A percentile compares a stretch with the other conserved stretches of the same genome.
phyloP scores from a whole-genome alignment of 2,329 filamentous ascomycete genomes.

The Raffaelea albimanens region DNA sequence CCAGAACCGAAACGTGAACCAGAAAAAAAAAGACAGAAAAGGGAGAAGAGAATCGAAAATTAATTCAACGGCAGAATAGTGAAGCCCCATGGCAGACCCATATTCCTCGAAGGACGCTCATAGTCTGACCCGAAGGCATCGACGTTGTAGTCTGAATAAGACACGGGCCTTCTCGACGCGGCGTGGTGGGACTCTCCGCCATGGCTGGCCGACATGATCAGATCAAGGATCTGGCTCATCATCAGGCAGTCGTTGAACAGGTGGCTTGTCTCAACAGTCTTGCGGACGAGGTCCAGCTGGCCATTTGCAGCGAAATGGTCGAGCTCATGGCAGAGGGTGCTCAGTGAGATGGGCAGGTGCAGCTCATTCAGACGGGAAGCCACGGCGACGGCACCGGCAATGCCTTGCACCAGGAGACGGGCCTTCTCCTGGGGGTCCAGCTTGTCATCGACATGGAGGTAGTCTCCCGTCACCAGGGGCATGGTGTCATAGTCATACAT shows the following conservation, averaged over 20 bases:
- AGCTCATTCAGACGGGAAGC: slow-evolving; percentile 16
- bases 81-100: slow-evolving; percentile 27
- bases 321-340: slow-evolving; percentile 19
- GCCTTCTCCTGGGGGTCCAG: slow-evolving; percentile 23
- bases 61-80: slow-evolving; percentile 28
- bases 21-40: background rate
- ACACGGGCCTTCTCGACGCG: slow-evolving; percentile 1
- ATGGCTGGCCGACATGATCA: slow-evolving; percentile 22
- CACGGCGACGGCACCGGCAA: slow-evolving; percentile 23
- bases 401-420: slow-evolving; percentile 24
- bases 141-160: slow-evolving; percentile 15
- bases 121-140: slow-evolving; percentile 19
- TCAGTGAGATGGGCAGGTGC: slow-evolving; percentile 11
- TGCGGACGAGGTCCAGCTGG: slow-evolving; percentile 19
- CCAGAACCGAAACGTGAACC: too few species aligned
- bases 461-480: slow-evolving; percentile 21
- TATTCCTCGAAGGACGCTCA: slow-evolving; percentile 23
- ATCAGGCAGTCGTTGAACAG: slow-evolving; percentile 24
- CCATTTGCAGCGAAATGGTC: slow-evolving; percentile 20
- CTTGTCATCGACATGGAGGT: slow-evolving; percentile 16
- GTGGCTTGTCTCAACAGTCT: slow-evolving; percentile 20
- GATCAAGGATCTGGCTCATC: slow-evolving; percentile 20
- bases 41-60: background rate
- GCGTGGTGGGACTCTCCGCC: slow-evolving; percentile 9
- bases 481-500: slow-evolving; percentile 24